Evolutionary conservation across 176 grass and related monocot genomes (phyloP).

Genomic region (Musa troglodytarum): DNA sequence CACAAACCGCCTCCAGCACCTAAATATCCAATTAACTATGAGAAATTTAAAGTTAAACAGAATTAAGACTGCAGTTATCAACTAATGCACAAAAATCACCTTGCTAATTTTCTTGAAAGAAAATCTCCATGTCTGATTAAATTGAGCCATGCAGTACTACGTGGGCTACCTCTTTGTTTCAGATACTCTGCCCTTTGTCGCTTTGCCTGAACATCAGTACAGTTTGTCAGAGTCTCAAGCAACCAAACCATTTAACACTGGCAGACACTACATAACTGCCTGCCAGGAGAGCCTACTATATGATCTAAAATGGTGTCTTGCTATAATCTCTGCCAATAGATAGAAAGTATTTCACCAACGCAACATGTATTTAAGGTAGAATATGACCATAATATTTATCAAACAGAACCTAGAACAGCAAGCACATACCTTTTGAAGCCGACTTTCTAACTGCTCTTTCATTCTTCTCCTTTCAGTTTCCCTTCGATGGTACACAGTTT

Average conservation of each 20-base stretch:
- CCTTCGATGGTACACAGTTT: slow-evolving; percentile 62
- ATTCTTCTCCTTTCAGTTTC: slow-evolving; percentile 67
- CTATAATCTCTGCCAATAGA: no score
- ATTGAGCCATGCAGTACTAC: slow-evolving; percentile 32
- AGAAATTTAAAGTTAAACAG: not conserved
- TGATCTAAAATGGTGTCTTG: no score
- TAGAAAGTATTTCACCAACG: no score
- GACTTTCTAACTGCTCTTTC: slow-evolving; percentile 82
- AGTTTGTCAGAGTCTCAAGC: slow-evolving; percentile 10
- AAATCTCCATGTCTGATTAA: slow-evolving; percentile 58
- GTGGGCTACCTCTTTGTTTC: slow-evolving; percentile 73
- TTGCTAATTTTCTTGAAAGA: slow-evolving; percentile 75
- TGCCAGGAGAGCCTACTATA: no score
- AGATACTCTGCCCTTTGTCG: slow-evolving; percentile 79
- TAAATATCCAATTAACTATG: slow-evolving; percentile 20
- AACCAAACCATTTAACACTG: not conserved
- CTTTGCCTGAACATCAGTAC: slow-evolving; percentile 39
- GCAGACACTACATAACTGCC: not conserved
- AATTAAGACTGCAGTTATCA: not conserved
- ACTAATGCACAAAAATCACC: slow-evolving; percentile 26
- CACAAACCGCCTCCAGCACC: slow-evolving; percentile 88
- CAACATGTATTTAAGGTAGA: no score
- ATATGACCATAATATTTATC: no score
- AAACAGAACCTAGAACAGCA: not conserved
- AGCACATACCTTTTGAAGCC: slow-evolving; percentile 63